Base-by-base conservation (phyloP, 164 flowering plant species). In the Aristolochia fimbriata region DNA sequence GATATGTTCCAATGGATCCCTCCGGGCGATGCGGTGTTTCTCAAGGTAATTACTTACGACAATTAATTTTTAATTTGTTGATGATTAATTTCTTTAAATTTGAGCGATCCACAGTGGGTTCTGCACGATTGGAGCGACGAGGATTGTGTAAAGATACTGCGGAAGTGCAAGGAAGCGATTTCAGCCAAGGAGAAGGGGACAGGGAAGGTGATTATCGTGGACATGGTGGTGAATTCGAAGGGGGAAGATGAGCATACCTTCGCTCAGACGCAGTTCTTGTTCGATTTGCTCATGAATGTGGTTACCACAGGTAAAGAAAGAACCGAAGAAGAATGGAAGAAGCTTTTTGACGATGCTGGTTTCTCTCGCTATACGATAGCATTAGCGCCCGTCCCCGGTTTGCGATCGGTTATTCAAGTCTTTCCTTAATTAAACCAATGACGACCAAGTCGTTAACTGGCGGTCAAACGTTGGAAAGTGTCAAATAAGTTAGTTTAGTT, bases 131-230 rank as follows among this genome's bases (percentile, higher is more conserved):
- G 71, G 72, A 57, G 63, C 15, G 78, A 79, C 47, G 81, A 73
- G 25, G 74, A 79, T 15, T 73, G 83, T 25, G 53, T 76, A 17
- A 67, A 69, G 66, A 68, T 78, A 64, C 47, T 76, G 61, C 73
- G 63, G 68, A 63, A 47, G 47, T 70, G 80, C 71, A 75, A 56
- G 67, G 69, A 76, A 58, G 78, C 83, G 6, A 73, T 80, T 47
- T 37, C 65, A 4, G 51, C 58, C 22, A 72, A 55, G 37, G 79
- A 70, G 11, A 55, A 63, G 41, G 71, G 75, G n/a, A n/a, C n/a
- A 70, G 81, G 87, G 47, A 80, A 78, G 61, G 81, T 82, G 57
- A 70, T 80, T 2, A 62, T 82, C 23, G 65, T 78, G 43, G 86
- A 80, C 25, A 61, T 71, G 81, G 81, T 78, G 46, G 55, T 77